Evolutionary conservation across 1,284 basidiomycete genomes (phyloP).

Genomic region (Microbotryum intermedium): DNA sequence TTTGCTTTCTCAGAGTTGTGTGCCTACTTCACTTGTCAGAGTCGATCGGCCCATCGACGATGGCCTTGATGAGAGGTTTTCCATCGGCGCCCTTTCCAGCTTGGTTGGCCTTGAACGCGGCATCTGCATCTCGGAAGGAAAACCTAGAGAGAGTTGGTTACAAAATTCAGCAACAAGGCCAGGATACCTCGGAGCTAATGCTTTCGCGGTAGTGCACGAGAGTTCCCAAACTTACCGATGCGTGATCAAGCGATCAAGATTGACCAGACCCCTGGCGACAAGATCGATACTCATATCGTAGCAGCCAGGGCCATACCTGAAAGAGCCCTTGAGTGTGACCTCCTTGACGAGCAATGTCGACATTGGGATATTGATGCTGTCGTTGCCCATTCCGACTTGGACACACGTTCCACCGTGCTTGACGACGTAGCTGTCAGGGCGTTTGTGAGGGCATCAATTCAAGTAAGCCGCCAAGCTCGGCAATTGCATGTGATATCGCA

Average conservation of each 20-base stretch:
- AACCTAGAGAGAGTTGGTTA: slow-evolving; percentile 43
- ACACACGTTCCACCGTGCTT: slow-evolving; percentile 60
- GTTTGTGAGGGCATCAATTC: no score
- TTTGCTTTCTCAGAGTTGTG: no score
- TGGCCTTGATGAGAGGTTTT: slow-evolving; percentile 46
- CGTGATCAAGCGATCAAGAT: slow-evolving; percentile 48
- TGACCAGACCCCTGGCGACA: slow-evolving; percentile 46
- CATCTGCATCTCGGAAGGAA: slow-evolving; percentile 45
- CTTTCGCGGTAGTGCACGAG: not conserved
- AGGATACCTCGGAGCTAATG: slow-evolving; percentile 49
- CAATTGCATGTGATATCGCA: no score
- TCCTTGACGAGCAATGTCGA: slow-evolving; percentile 61
- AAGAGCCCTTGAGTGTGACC: slow-evolving; percentile 70
- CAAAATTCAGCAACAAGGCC: slow-evolving; percentile 49
- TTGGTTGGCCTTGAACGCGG: slow-evolving; percentile 48
- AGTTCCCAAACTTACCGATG: slow-evolving; percentile 41
- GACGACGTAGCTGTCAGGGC: slow-evolving; percentile 44
- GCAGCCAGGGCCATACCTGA: slow-evolving; percentile 76
- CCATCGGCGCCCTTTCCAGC: slow-evolving; percentile 61
- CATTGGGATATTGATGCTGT: slow-evolving; percentile 41
- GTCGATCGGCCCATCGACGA: slow-evolving; percentile 53
- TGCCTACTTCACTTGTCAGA: no score
- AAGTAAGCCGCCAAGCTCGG: no score
- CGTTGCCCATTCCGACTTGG: slow-evolving; percentile 48
- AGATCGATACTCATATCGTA: slow-evolving; percentile 50